phyloP scores from a whole-genome alignment of 2,329 filamentous ascomycete species.

The Xylariaceae sp. region DNA sequence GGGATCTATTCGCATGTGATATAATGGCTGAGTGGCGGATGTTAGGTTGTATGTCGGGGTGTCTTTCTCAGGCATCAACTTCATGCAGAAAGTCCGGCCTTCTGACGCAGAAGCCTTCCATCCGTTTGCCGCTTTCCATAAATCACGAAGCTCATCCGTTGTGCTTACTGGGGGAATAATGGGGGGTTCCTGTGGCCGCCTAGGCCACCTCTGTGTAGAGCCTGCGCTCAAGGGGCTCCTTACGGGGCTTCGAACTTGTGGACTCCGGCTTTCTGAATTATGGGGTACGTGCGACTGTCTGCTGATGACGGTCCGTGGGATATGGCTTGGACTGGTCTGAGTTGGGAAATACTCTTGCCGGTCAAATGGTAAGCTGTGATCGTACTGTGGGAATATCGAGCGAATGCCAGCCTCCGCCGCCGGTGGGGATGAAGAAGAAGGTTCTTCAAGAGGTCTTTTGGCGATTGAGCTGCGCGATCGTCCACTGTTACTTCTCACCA shows the following conservation, averaged over 20 bases:
- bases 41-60: conserved; percentile 69
- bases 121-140: conserved; percentile 72
- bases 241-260: conserved; percentile 35
- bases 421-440: conserved; percentile 29
- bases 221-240: conserved; percentile 39
- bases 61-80: conserved; percentile 57
- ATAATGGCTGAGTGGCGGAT: conserved; percentile 65
- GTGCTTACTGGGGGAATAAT: conserved; percentile 54
- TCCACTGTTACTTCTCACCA: conserved; percentile 53
- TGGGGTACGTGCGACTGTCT: conserved; percentile 61
- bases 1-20: conserved; percentile 65
- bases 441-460: conserved; percentile 51
- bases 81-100: conserved; percentile 62
- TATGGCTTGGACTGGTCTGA: conserved; percentile 63
- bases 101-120: conserved; percentile 65
- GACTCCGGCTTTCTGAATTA: conserved; percentile 33
- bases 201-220: conserved; percentile 37
- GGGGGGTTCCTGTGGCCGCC: conserved; percentile 46
- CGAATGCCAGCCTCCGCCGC: conserved; percentile 49
- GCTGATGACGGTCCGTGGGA: conserved; percentile 67
- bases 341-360: conserved; percentile 73
- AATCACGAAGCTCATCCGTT: conserved; percentile 63
- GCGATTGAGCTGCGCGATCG: conserved; percentile 60
- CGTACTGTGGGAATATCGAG: conserved; percentile 78
- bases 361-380: conserved; percentile 66